These are phyloP conservation scores for Lachnellula suecica DNA, from an alignment of 2,329 filamentous ascomycete genomes.

Conservation along the genomic window DNA sequence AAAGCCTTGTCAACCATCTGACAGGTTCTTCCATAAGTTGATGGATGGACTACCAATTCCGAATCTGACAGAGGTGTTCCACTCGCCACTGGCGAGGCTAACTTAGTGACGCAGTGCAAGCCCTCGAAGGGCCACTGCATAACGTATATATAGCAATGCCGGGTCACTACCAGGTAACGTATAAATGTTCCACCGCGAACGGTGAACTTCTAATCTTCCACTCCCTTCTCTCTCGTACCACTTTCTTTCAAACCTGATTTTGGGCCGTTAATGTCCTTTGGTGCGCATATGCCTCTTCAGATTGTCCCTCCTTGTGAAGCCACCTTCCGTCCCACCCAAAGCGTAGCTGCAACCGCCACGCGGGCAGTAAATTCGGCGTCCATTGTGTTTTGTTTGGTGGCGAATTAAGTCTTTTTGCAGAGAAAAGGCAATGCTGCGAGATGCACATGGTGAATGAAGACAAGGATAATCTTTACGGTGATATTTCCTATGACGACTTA, in stretches of 20 bases:
- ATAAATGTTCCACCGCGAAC: too few species aligned
- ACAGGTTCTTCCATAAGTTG: too few species aligned
- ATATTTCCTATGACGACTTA: neutral
- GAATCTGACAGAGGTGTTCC: neutral
- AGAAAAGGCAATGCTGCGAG: constrained; percentile 1
- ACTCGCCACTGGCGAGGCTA: neutral
- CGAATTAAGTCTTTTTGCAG: constrained; percentile 1
- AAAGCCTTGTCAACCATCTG: too few species aligned
- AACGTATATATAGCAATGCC: too few species aligned
- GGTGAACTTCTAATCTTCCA: too few species aligned
- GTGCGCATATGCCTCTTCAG: constrained; percentile 1
- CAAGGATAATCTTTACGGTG: neutral
- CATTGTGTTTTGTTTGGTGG: constrained; percentile 3
- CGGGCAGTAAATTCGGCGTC: constrained; percentile 3
- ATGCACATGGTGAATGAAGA: neutral
- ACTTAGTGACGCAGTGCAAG: neutral
- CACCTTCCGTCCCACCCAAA: neutral
- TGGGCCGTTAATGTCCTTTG: too few species aligned
- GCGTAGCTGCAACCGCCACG: neutral
- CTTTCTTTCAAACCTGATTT: too few species aligned
- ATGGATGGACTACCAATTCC: neutral
- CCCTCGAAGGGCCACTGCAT: neutral
- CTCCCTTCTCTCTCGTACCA: neutral
- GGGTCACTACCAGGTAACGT: too few species aligned
- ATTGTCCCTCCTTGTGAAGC: constrained; percentile 6